Evolutionary conservation across 768 basidiomycete genomes (phyloP).

Genomic region (Boletus pseudo-olivaceus): DNA sequence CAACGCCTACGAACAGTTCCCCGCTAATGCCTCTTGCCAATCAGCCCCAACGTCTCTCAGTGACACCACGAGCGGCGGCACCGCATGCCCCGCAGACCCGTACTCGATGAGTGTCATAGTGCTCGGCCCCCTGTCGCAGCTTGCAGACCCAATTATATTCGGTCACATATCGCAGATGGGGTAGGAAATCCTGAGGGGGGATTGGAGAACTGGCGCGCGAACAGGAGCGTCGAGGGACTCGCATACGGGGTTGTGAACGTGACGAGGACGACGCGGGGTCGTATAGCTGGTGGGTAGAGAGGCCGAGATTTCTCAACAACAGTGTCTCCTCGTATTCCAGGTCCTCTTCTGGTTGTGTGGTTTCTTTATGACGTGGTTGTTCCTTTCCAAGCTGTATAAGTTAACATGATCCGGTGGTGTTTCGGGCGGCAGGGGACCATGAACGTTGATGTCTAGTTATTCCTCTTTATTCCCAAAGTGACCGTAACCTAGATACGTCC

Average conservation of each 20-base stretch:
- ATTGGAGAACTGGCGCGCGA: constrained; percentile 9
- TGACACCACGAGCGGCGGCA: constrained; percentile 25
- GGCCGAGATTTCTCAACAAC: constrained; percentile 15
- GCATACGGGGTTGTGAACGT: constrained; percentile 18
- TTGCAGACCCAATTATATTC: constrained; percentile 47
- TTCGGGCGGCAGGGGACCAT: constrained; percentile 27
- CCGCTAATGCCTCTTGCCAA: neutral
- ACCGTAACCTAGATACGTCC: too few relatives aligned
- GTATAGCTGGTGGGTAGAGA: constrained; percentile 2
- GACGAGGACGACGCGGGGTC: constrained; percentile 13
- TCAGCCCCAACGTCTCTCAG: constrained; percentile 26
- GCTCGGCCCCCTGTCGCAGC: constrained; percentile 24
- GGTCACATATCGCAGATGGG: constrained; percentile 22
- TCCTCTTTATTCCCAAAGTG: too few relatives aligned
- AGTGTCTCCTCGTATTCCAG: constrained; percentile 8
- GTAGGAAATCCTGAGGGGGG: neutral
- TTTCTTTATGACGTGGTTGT: neutral
- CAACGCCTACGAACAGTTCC: constrained; percentile 4
- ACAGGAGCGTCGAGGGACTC: constrained; percentile 7
- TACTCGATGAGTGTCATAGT: constrained; percentile 24
- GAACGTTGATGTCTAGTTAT: constrained; percentile 27
- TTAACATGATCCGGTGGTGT: constrained; percentile 9
- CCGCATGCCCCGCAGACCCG: constrained; percentile 34
- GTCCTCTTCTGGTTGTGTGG: constrained; percentile 6
- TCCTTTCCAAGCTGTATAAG: constrained; percentile 1